Conservation (phyloP, 768 basidiomycete species). For the Lentinula lateritia region DNA sequence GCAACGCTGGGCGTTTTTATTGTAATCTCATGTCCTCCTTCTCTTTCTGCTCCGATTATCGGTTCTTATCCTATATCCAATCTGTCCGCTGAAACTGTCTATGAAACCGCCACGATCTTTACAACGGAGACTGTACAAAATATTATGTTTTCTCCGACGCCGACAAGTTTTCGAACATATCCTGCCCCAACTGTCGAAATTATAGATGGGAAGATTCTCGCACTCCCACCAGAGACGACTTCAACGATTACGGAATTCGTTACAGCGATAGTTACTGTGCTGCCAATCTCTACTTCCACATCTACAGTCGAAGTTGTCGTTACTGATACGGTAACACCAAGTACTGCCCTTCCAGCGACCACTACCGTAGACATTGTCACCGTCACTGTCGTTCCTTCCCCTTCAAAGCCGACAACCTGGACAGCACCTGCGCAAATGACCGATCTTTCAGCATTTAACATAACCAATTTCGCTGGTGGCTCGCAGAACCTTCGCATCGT, state of each 20-base stretch:
- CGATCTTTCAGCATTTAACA: slow-evolving; percentile 54
- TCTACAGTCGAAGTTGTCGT: background rate
- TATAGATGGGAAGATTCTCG: background rate
- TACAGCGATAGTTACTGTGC: background rate
- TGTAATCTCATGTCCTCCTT: background rate
- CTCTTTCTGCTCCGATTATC: background rate
- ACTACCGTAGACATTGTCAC: slow-evolving; percentile 5
- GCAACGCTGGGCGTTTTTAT: background rate
- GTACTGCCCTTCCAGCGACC: background rate
- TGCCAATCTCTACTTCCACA: background rate
- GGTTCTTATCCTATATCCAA: background rate
- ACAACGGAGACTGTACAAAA: background rate
- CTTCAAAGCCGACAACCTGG: slow-evolving; percentile 30
- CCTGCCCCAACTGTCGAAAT: background rate
- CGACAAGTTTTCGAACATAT: background rate
- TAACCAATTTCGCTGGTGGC: slow-evolving; percentile 51
- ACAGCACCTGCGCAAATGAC: slow-evolving; percentile 44
- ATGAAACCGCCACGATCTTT: background rate
- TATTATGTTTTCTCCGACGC: background rate
- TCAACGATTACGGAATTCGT: background rate
- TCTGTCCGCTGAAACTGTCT: background rate
- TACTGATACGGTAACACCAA: background rate
- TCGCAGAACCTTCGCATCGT: slow-evolving; percentile 52
- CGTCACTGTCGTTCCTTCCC: slow-evolving; percentile 5
- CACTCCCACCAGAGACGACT: background rate